Evolutionary conservation across 441 rosid species (phyloP).

Genomic region (Macaranga tanarius): DNA sequence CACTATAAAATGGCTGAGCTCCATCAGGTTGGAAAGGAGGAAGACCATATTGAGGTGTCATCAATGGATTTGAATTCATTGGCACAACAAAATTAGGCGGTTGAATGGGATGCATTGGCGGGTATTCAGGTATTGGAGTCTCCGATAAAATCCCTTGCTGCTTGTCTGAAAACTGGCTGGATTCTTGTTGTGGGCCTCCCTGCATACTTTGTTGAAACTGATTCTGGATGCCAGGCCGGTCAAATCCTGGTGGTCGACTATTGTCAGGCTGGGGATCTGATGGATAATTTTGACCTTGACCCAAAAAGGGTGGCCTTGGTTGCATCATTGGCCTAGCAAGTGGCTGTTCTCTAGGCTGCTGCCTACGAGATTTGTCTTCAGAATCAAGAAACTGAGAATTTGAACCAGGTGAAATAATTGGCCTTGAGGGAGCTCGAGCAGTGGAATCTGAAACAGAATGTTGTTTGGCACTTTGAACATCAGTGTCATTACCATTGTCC

Average conservation of each 20-base stretch:
- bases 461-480: slow-evolving; percentile 61
- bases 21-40: slow-evolving; percentile 69
- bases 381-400: slow-evolving; percentile 54
- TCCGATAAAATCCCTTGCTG: slow-evolving; percentile 53
- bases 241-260: slow-evolving; percentile 64
- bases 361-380: slow-evolving; percentile 57
- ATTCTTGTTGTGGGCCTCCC: slow-evolving; percentile 44
- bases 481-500: slow-evolving; percentile 67
- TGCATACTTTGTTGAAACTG: slow-evolving; percentile 38
- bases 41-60: slow-evolving; percentile 55
- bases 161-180: slow-evolving; percentile 46
- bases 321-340: slow-evolving; percentile 54
- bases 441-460: slow-evolving; percentile 69
- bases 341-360: slow-evolving; percentile 53
- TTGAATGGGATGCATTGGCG: slow-evolving; percentile 59
- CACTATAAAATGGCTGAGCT: slow-evolving; percentile 58
- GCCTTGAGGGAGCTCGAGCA: slow-evolving; percentile 59
- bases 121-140: slow-evolving; percentile 55
- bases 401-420: slow-evolving; percentile 47
- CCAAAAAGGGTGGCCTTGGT: slow-evolving; percentile 49
- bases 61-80: slow-evolving; percentile 54
- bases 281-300: slow-evolving; percentile 55
- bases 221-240: slow-evolving; percentile 43
- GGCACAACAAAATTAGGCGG: slow-evolving; percentile 62
- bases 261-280: slow-evolving; percentile 43